phyloP scores from a whole-genome alignment of 2,329 filamentous ascomycete species.

The Paracoccidioides brasiliensis region DNA sequence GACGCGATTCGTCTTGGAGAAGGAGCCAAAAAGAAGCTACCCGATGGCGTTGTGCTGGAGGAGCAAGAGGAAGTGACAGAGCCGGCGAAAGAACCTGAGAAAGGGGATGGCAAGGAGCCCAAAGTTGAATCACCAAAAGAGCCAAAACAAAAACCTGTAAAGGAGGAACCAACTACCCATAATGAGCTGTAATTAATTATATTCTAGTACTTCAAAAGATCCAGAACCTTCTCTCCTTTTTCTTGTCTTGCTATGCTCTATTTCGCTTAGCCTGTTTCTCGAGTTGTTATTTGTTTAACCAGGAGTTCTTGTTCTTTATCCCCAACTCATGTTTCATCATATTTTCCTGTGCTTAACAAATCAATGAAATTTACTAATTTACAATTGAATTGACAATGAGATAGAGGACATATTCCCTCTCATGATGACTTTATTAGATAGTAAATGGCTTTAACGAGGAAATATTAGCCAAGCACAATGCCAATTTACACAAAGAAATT shows the following conservation, averaged over 20 bases:
- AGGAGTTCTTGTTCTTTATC: no score
- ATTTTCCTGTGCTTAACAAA: no score
- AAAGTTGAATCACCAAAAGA: constrained; percentile 18
- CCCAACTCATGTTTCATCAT: no score
- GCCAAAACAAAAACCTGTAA: constrained; percentile 15
- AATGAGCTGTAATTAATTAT: constrained; percentile 31
- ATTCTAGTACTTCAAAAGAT: not conserved
- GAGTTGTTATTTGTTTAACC: not conserved
- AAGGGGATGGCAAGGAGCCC: constrained; percentile 42
- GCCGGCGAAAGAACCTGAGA: constrained; percentile 39
- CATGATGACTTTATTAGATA: no score
- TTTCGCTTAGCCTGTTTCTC: not conserved
- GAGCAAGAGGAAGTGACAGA: constrained; percentile 23
- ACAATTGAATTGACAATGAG: no score
- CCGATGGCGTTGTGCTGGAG: constrained; percentile 43
- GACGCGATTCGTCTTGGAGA: constrained; percentile 87
- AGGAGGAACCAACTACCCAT: constrained; percentile 31
- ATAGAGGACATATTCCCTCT: no score
- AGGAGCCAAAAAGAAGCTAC: constrained; percentile 62
- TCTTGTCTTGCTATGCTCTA: not conserved
- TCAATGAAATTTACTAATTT: no score
- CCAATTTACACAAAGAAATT: no score
- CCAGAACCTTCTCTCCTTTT: not conserved
- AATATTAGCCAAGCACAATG: no score
- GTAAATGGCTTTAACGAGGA: no score